Evolutionary conservation across 768 basidiomycete species (phyloP).

Genomic region (Cytidiella melzeri): DNA sequence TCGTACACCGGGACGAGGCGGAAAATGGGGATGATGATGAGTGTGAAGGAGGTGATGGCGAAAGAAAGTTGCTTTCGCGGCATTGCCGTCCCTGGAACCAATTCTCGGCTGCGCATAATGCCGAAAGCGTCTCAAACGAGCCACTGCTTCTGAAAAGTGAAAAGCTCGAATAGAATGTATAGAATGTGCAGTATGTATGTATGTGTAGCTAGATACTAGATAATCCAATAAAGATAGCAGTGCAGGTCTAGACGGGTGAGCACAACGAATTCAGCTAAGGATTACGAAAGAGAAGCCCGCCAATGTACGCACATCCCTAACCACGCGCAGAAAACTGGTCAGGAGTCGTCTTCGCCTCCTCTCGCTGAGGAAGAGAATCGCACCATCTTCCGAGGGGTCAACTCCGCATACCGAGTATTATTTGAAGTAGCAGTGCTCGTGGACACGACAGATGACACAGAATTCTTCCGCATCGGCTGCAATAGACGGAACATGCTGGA

Average conservation of each 20-base stretch:
- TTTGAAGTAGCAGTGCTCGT: slow-evolving; percentile 30
- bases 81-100: not conserved
- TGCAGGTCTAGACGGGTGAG: too few relatives aligned
- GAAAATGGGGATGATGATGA: not conserved
- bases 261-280: too few relatives aligned
- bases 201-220: too few relatives aligned
- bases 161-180: too few relatives aligned
- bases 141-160: too few relatives aligned
- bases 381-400: slow-evolving; percentile 52
- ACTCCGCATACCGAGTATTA: slow-evolving; percentile 16
- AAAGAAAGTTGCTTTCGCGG: too few relatives aligned
- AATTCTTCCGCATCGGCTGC: slow-evolving; percentile 28
- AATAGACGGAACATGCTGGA: slow-evolving; percentile 49
- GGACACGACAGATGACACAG: slow-evolving; percentile 25
- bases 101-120: too few relatives aligned
- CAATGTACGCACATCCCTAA: too few relatives aligned
- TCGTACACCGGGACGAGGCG: not conserved
- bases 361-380: slow-evolving; percentile 48
- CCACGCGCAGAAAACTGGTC: not conserved
- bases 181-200: too few relatives aligned
- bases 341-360: slow-evolving; percentile 6
- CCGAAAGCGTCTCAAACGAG: too few relatives aligned
- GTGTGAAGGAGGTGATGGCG: not conserved
- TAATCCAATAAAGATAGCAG: too few relatives aligned
- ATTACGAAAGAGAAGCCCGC: too few relatives aligned